A percentile compares a stretch with the other conserved stretches of the same genome.
These are phyloP conservation scores for Diutina rugosa DNA, from an alignment of 1,139 yeast species.

Conservation along the genomic window DNA sequence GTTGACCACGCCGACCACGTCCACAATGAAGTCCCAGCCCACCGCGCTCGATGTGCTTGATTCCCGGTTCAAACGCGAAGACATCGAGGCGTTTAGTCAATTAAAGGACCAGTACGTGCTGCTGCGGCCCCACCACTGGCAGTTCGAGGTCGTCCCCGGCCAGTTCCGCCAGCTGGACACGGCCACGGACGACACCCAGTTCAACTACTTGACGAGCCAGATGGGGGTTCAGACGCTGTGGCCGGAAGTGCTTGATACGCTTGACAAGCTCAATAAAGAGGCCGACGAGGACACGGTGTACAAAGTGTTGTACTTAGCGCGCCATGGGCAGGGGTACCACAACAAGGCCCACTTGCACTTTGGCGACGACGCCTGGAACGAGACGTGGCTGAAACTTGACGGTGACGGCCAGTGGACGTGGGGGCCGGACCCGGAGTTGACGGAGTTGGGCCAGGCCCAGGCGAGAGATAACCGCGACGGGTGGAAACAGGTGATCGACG, in stretches of 20 bases:
- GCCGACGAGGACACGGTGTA: slow-evolving; percentile 25
- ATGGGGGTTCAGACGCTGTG: slow-evolving; percentile 39
- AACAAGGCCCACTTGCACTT: slow-evolving; percentile 47
- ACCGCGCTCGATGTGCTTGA: slow-evolving; percentile 5
- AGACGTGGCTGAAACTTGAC: slow-evolving; percentile 41
- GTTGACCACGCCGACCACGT: too few relatives aligned
- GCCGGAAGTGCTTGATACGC: slow-evolving; percentile 21
- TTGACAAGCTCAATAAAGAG: slow-evolving; percentile 23
- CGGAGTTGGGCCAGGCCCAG: slow-evolving; percentile 39
- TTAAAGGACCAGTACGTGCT: slow-evolving; percentile 1
- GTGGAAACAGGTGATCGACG: slow-evolving; percentile 10
- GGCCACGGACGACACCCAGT: slow-evolving; percentile 32
- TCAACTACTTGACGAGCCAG: slow-evolving; percentile 32
- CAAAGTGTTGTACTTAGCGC: slow-evolving; percentile 48
- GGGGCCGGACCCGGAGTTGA: slow-evolving; percentile 62
- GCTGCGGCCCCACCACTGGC: slow-evolving; percentile 14
- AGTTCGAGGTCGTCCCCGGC: slow-evolving; percentile 31
- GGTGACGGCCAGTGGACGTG: slow-evolving; percentile 45
- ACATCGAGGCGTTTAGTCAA: slow-evolving; percentile 4
- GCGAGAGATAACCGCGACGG: slow-evolving; percentile 27
- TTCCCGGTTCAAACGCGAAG: slow-evolving; percentile 5
- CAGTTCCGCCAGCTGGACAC: slow-evolving; percentile 38
- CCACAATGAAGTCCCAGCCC: background rate
- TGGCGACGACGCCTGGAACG: slow-evolving; percentile 46
- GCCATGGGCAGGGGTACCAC: slow-evolving; percentile 76